phyloP scores from a whole-genome alignment of 2,329 filamentous ascomycete genomes.

The Trichophyton benhamiae region DNA sequence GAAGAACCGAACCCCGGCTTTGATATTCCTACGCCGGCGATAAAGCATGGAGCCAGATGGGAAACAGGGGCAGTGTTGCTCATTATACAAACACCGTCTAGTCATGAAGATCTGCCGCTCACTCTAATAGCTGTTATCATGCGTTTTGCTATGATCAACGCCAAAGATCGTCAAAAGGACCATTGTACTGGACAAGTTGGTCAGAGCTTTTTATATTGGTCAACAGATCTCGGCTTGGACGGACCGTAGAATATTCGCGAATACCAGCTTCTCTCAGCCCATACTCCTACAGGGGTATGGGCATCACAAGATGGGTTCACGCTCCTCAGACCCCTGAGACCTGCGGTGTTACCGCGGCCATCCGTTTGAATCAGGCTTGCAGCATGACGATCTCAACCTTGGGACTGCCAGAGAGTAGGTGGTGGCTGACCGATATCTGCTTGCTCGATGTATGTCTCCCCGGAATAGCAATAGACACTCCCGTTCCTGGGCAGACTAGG shows the following conservation, averaged over 20 bases:
- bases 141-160: not conserved
- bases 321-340: slow-evolving; percentile 1
- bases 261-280: not conserved
- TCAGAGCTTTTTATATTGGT: not conserved
- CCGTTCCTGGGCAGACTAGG: not conserved
- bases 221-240: not conserved
- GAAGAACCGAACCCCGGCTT: not conserved
- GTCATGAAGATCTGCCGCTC: not conserved
- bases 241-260: not conserved
- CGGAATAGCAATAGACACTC: not conserved
- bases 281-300: not conserved
- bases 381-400: not conserved
- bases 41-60: not conserved
- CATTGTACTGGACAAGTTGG: not conserved
- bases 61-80: not conserved
- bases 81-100: slow-evolving; percentile 1
- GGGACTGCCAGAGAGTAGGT: not conserved
- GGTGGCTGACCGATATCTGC: not conserved
- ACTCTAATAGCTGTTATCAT: not conserved
- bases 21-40: not conserved
- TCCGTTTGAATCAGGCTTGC: not conserved
- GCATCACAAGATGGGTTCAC: slow-evolving; percentile 2
- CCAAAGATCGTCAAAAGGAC: not conserved
- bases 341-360: slow-evolving; percentile 2
- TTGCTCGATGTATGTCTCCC: not conserved